These are phyloP conservation scores for Leccinellum luteum DNA, from an alignment of 768 basidiomycete species.

Conservation along the genomic window DNA sequence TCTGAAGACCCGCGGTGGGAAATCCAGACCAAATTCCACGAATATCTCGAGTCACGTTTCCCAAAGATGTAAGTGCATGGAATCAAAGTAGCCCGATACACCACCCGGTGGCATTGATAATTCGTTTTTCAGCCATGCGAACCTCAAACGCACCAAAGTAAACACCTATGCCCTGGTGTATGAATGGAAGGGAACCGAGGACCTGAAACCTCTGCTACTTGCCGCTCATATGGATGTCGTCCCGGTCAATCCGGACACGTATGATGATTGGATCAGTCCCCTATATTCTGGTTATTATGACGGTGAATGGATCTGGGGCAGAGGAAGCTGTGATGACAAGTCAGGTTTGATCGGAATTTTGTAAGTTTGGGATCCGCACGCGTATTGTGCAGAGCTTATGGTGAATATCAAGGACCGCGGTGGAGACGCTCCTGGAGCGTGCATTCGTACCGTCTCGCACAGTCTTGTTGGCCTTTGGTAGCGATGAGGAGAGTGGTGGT, in stretches of 20 bases:
- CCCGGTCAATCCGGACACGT: constrained; percentile 45
- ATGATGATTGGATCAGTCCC: constrained; percentile 45
- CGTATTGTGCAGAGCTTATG: background rate
- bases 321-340: constrained; percentile 48
- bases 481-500: constrained; percentile 46
- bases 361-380: constrained; percentile 21
- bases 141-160: constrained; percentile 50
- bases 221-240: constrained; percentile 52
- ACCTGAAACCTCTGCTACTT: constrained; percentile 54
- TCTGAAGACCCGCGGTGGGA: constrained; percentile 46
- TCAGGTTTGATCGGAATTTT: constrained; percentile 33
- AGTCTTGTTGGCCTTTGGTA: constrained; percentile 38
- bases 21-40: constrained; percentile 24
- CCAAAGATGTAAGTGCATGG: constrained; percentile 48
- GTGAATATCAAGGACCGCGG: constrained; percentile 16
- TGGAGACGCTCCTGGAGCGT: constrained; percentile 28
- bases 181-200: constrained; percentile 53
- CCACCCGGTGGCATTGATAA: background rate
- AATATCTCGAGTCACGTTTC: constrained; percentile 44
- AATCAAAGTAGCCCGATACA: background rate
- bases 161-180: constrained; percentile 64
- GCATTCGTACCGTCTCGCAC: constrained; percentile 31
- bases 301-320: constrained; percentile 46
- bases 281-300: constrained; percentile 51
- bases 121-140: constrained; percentile 37